Percentiles rank a stretch among this genome's conserved stretches.
Conservation (phyloP, 495 filamentous ascomycete species). For the Xylaria venustula region DNA sequence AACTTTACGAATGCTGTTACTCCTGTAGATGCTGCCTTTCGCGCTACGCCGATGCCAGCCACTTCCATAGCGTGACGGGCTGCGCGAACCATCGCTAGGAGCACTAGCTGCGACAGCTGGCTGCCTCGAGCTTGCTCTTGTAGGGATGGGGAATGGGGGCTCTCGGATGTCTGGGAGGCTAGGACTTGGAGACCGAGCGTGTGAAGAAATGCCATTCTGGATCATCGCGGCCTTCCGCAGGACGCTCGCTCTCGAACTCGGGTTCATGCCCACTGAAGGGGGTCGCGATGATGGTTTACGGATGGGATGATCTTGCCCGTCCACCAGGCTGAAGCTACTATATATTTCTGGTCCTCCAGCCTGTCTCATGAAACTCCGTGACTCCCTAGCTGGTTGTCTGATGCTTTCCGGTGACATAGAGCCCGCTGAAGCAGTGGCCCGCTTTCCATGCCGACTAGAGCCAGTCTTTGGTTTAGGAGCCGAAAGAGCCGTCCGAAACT, state of each 20-base stretch:
- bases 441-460: constrained; percentile 33
- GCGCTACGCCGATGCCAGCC: constrained; percentile 40
- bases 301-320: constrained; percentile 30
- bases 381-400: constrained; percentile 20
- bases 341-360: constrained; percentile 27
- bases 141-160: constrained; percentile 89
- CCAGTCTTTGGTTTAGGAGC: constrained; percentile 52
- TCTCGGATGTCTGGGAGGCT: constrained; percentile 63
- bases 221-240: constrained; percentile 68
- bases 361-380: constrained; percentile 24
- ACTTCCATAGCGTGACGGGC: constrained; percentile 61
- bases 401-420: constrained; percentile 34
- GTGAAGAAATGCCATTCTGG: constrained; percentile 70
- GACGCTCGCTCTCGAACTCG: constrained; percentile 37
- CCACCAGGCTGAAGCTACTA: constrained; percentile 29
- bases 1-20: constrained; percentile 71
- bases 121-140: constrained; percentile 81
- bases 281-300: constrained; percentile 30
- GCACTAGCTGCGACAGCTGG: constrained; percentile 63
- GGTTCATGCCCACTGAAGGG: constrained; percentile 26
- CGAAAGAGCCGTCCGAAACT: constrained; percentile 62
- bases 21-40: constrained; percentile 43
- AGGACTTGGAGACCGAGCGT: constrained; percentile 70
- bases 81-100: constrained; percentile 71
- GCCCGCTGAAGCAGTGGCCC: constrained; percentile 24